Conservation (phyloP, 2,329 filamentous ascomycete species). For the Tolypocladium amazonense region DNA sequence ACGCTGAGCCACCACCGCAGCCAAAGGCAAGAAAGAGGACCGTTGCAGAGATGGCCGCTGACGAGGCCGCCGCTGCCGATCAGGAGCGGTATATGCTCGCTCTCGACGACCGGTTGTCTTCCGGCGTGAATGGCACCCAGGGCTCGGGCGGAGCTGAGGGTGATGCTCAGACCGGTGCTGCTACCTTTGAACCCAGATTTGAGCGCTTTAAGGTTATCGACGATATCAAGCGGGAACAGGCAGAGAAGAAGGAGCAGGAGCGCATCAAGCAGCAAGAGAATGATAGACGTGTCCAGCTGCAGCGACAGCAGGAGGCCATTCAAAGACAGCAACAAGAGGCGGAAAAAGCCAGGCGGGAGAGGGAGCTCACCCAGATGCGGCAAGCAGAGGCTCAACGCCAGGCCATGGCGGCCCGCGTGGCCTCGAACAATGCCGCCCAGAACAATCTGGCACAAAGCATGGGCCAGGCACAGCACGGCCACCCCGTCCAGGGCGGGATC, state of each 20-base stretch:
- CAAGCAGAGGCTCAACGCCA: constrained; percentile 26
- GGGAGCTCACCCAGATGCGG: constrained; percentile 22
- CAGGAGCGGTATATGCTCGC: constrained; percentile 89
- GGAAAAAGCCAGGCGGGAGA: constrained; percentile 28
- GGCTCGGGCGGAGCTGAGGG: constrained; percentile 51
- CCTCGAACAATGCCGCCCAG: constrained; percentile 7
- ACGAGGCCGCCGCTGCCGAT: constrained; percentile 83
- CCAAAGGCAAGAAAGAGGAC: constrained; percentile 90
- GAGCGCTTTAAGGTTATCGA: constrained; percentile 87
- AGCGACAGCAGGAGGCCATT: constrained; percentile 31
- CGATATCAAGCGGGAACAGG: constrained; percentile 68
- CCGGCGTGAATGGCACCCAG: constrained; percentile 46
- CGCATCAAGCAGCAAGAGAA: constrained; percentile 56
- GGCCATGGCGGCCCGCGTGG: constrained; percentile 17
- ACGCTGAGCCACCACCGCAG: constrained; percentile 64
- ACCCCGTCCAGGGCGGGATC: constrained; percentile 25
- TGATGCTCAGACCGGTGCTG: constrained; percentile 60
- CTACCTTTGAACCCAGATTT: constrained; percentile 77
- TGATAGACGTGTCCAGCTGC: constrained; percentile 39
- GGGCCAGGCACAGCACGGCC: constrained; percentile 21
- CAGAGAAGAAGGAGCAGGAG: constrained; percentile 67
- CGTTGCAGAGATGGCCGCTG: constrained; percentile 85
- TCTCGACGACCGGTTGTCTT: constrained; percentile 70
- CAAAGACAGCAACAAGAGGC: constrained; percentile 35
- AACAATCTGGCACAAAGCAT: constrained; percentile 13